Conservation (phyloP, 495 filamentous ascomycete species). For the Podospora pseudocomata region DNA sequence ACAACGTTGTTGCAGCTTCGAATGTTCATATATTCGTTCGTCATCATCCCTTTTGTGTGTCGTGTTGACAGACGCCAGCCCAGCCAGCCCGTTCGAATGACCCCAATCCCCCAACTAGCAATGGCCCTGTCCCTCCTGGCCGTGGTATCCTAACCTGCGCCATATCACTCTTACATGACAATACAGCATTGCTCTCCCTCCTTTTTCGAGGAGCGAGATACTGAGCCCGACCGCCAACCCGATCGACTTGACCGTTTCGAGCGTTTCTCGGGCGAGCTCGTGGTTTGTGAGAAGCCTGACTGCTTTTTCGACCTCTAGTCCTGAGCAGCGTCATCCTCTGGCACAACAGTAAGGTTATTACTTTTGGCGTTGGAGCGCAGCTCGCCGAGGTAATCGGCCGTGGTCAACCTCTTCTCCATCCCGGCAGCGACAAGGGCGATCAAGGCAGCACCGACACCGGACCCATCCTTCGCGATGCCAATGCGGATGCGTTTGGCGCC, state of each 20-base stretch:
- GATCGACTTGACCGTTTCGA: neutral
- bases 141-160: neutral
- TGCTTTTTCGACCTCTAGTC: conserved; percentile 21
- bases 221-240: neutral
- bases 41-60: neutral
- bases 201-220: neutral
- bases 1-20: neutral
- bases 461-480: conserved; percentile 91
- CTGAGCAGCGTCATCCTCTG: conserved; percentile 22
- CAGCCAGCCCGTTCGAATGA: neutral
- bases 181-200: conserved; percentile 14
- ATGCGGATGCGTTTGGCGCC: conserved; percentile 81
- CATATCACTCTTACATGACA: conserved; percentile 19
- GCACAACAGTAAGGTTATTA: conserved; percentile 23
- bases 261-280: conserved; percentile 3
- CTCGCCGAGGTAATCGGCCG: conserved; percentile 24
- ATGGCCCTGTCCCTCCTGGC: neutral
- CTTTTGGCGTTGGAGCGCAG: conserved; percentile 23
- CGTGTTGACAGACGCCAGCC: neutral
- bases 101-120: neutral
- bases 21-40: conserved; percentile 11
- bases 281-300: neutral
- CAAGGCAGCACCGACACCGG: conserved; percentile 84
- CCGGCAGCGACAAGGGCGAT: conserved; percentile 71
- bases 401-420: conserved; percentile 42